Percentiles rank a stretch among this genome's conserved stretches.
These are phyloP conservation scores for Paecilomyces fulvus DNA, from an alignment of 2,329 filamentous ascomycete genomes.

Conservation along the genomic window DNA sequence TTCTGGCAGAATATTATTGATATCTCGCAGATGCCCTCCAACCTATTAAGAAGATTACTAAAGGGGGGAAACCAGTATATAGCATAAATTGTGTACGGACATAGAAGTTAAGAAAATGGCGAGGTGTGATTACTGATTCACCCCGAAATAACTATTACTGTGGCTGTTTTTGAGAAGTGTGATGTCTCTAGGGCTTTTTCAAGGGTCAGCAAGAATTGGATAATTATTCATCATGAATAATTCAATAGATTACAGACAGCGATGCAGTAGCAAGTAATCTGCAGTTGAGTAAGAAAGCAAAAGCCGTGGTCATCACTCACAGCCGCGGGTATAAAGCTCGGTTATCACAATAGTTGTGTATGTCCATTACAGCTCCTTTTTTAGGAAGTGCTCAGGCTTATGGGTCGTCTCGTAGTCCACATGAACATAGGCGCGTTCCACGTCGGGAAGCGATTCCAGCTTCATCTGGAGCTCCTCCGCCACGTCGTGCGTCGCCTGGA, in stretches of 20 bases:
- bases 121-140: too few relatives aligned
- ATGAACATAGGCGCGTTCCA: conserved; percentile 92
- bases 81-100: too few relatives aligned
- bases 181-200: background rate
- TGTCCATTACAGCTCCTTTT: conserved; percentile 50
- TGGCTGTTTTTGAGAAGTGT: background rate
- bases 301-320: background rate
- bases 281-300: background rate
- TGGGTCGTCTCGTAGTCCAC: conserved; percentile 96
- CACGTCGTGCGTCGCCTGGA: conserved; percentile 79
- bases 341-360: background rate
- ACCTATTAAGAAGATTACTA: too few relatives aligned
- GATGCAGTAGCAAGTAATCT: background rate
- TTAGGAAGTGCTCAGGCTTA: conserved; percentile 73
- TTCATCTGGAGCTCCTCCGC: conserved; percentile 93
- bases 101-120: too few relatives aligned
- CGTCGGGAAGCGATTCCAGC: conserved; percentile 80
- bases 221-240: background rate
- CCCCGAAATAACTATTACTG: too few relatives aligned
- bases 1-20: too few relatives aligned
- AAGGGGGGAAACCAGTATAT: too few relatives aligned
- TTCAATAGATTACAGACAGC: background rate
- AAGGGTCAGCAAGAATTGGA: background rate
- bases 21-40: too few relatives aligned
- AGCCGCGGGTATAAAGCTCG: background rate